These are phyloP conservation scores for Trichoderma atrobrunneum DNA, from an alignment of 2,329 filamentous ascomycete species.

Conservation along the genomic window DNA sequence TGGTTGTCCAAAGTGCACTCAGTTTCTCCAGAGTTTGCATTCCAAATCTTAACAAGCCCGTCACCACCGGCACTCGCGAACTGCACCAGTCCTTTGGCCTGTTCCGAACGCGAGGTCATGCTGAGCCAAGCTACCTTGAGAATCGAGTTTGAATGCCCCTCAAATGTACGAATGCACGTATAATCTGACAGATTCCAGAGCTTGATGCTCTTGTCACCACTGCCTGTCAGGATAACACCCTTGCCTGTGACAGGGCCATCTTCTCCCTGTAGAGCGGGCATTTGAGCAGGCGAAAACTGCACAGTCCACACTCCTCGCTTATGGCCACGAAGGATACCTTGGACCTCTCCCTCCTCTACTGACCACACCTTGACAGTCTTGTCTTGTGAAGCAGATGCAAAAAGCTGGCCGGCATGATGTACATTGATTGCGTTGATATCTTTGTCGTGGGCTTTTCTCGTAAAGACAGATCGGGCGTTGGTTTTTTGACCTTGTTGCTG, in stretches of 20 bases:
- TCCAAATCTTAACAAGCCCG: conserved; percentile 95
- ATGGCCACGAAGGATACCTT: conserved; percentile 89
- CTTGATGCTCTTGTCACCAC: conserved; percentile 93
- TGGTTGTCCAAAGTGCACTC: conserved; percentile 95
- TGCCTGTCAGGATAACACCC: conserved; percentile 83
- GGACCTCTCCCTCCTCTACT: conserved; percentile 79
- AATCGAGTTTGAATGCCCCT: conserved; percentile 94
- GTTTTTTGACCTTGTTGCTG: conserved; percentile 47
- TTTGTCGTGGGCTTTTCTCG: conserved; percentile 95
- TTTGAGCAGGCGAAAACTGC: conserved; percentile 77
- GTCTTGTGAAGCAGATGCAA: conserved; percentile 95
- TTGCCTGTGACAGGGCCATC: conserved; percentile 71
- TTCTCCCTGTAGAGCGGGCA: conserved; percentile 69
- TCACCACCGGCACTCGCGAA: conserved; percentile 89
- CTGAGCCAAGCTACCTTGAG: conserved; percentile 89
- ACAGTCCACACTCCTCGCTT: conserved; percentile 95
- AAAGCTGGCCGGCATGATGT: conserved; percentile 70
- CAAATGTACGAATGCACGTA: conserved; percentile 87
- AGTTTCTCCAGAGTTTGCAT: conserved; percentile 77
- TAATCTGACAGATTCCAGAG: conserved; percentile 94
- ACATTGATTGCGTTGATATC: conserved; percentile 95
- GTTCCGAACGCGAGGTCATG: conserved; percentile 47
- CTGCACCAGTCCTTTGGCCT: conserved; percentile 60
- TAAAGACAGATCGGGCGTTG: conserved; percentile 69
- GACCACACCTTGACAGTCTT: conserved; percentile 98